These are phyloP conservation scores for Candida namnaoensis DNA, from an alignment of 805 yeast species.

Conservation along the genomic window DNA sequence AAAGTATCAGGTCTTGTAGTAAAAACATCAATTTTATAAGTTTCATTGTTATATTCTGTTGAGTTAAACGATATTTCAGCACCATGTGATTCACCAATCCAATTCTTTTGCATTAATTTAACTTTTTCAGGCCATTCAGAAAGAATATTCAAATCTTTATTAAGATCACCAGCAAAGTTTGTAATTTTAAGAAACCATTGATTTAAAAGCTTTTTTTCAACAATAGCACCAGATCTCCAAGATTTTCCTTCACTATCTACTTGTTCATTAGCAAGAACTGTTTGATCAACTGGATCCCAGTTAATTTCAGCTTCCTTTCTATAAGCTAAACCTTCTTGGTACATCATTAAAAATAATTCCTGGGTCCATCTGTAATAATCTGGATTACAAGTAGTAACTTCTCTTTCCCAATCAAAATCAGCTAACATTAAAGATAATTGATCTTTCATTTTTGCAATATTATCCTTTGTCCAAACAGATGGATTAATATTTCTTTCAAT, in stretches of 20 bases:
- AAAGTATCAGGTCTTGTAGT: slow-evolving; percentile 91
- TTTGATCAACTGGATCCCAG: slow-evolving; percentile 96
- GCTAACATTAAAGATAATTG: slow-evolving; percentile 76
- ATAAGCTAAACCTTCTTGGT: slow-evolving; percentile 76
- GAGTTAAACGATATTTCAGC: slow-evolving; percentile 52
- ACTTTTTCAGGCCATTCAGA: slow-evolving; percentile 85
- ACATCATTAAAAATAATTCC: slow-evolving; percentile 64
- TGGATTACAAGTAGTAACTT: slow-evolving; percentile 77
- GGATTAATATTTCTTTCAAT: slow-evolving; percentile 78
- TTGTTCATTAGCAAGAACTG: slow-evolving; percentile 95
- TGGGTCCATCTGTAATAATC: slow-evolving; percentile 94
- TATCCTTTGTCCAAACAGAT: slow-evolving; percentile 69
- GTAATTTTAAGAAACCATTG: slow-evolving; percentile 97
- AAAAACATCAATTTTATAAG: slow-evolving; percentile 40
- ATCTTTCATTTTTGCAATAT: slow-evolving; percentile 77
- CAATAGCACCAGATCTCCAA: slow-evolving; percentile 96
- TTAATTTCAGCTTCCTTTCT: slow-evolving; percentile 82
- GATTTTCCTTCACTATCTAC: slow-evolving; percentile 87
- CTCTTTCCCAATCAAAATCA: slow-evolving; percentile 91
- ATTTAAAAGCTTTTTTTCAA: slow-evolving; percentile 69
- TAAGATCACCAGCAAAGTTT: slow-evolving; percentile 60
- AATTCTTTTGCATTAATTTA: slow-evolving; percentile 80
- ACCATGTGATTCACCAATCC: slow-evolving; percentile 90
- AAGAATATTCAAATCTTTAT: slow-evolving; percentile 52
- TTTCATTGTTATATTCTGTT: slow-evolving; percentile 7